Percentiles rank a stretch among this genome's conserved stretches.
These are phyloP conservation scores for Phtheirospermum japonicum DNA, from an alignment of 257 asterid genomes.

Conservation along the genomic window DNA sequence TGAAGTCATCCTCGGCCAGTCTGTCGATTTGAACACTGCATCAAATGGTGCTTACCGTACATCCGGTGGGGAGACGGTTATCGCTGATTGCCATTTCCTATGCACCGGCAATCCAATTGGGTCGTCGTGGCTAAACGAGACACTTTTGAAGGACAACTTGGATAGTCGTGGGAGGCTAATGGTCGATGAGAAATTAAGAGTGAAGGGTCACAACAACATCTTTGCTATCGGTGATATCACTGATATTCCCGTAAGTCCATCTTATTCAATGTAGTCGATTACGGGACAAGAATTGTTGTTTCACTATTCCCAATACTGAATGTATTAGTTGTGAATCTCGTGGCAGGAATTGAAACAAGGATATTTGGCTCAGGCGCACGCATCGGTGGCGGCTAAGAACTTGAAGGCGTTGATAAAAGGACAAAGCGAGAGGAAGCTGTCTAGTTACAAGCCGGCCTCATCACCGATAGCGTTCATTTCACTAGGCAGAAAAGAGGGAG, in stretches of 20 bases:
- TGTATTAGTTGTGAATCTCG: background rate
- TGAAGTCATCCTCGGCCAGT: conserved; percentile 65
- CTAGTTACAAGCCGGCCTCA: conserved; percentile 28
- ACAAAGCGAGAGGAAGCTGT: background rate
- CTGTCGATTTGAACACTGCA: conserved; percentile 48
- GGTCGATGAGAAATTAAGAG: conserved; percentile 66
- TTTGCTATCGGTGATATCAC: conserved; percentile 82
- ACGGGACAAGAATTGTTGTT: background rate
- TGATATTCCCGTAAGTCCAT: conserved; percentile 64
- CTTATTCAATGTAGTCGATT: too few species aligned
- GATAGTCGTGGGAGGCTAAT: conserved; percentile 55
- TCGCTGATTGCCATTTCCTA: conserved; percentile 74
- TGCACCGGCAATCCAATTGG: conserved; percentile 59
- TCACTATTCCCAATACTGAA: too few species aligned
- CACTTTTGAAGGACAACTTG: conserved; percentile 49
- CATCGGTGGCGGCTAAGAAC: background rate
- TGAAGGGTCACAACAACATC: conserved; percentile 56
- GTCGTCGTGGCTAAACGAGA: conserved; percentile 69
- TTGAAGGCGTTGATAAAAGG: background rate
- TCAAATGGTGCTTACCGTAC: conserved; percentile 52
- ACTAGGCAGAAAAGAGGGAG: conserved; percentile 65
- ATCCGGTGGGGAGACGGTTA: conserved; percentile 66
- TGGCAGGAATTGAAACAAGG: conserved; percentile 8
- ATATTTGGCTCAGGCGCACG: background rate
- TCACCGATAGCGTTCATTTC: conserved; percentile 65